Base-by-base conservation (phyloP, 2,329 filamentous ascomycete species). In the Verticillium albo-atrum region DNA sequence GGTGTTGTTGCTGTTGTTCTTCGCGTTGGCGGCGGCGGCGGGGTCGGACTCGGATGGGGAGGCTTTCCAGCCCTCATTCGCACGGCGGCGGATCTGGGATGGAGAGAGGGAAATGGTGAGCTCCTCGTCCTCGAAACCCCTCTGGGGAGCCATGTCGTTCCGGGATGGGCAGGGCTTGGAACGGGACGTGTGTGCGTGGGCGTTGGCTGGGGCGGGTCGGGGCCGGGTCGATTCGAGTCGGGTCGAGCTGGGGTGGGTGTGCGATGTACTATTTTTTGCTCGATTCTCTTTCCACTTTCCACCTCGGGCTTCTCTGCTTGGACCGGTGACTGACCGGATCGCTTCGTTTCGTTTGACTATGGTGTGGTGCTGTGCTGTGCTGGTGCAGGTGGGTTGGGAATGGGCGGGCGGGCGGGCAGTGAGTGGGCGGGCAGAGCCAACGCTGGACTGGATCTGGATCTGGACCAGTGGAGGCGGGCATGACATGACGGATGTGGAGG, bases 61-160 rank as follows among this genome's bases (percentile, higher is more conserved):
- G 37, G 55, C 67, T 63, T 66, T 64, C 53, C 63, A 58, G 62
- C 66, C 65, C 68, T 73, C 69, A 74, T 76, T 73, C 65, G 71
- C 72, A 47, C 55, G 37, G 34, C 86, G 85, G 63, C 86, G 84
- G 67, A 87, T 83, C 68, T 87, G 81, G 57, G 85, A 84, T 35
- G 85, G 84, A 25, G 62, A 64, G 57, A 64, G 61, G 60, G 84
- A 86, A 65, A 92, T 79, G 68, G 89, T 89, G 65, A 93, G 86
- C 78, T 93, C 90, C 79, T 92, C 90, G 74, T 92, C 89, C 72
- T 93, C 89, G 74, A 90, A 90, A 67, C 77, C 79, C 71, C 78
- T 74, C 62, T 79, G 42, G 28, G 27, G 78, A 71, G 79, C 76
- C 82, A 84, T 84, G 68, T 58, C 62, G 61, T 58, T 55, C 47